phyloP scores from a whole-genome alignment of 495 filamentous ascomycete species.

The Penicillium crystallinum region DNA sequence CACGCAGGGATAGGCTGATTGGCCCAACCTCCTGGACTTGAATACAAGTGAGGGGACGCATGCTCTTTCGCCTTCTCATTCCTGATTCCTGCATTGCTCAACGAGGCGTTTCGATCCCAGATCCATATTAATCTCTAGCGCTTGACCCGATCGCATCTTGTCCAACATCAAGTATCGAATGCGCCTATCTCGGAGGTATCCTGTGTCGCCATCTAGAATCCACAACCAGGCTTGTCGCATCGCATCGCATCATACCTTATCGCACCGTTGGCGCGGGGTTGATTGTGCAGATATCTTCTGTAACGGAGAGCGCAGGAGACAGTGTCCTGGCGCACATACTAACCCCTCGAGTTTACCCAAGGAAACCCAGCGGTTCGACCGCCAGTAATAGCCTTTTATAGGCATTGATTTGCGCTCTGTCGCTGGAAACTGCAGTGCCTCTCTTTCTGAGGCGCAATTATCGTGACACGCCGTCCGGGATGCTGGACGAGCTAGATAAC shows the following conservation, averaged over 20 bases:
- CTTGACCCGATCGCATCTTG: conserved; percentile 3
- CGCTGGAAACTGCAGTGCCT: conserved; percentile 13
- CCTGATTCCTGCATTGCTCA: conserved; percentile 14
- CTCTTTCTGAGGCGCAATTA: conserved; percentile 18
- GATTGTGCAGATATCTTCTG: conserved; percentile 8
- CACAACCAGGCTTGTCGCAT: conserved; percentile 10
- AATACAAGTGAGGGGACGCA: conserved; percentile 19
- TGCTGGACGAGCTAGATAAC: conserved; percentile 46
- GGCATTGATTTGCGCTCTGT: conserved; percentile 16
- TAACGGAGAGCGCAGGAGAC: conserved; percentile 13
- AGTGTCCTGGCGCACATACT: conserved; percentile 14
- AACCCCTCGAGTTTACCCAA: conserved; percentile 10
- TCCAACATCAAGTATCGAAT: conserved; percentile 7
- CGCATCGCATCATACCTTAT: conserved; percentile 8
- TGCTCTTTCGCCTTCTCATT: conserved; percentile 6
- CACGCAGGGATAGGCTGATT: conserved; percentile 15
- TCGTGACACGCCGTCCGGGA: conserved; percentile 38
- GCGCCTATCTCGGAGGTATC: conserved; percentile 1
- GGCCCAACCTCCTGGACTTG: conserved; percentile 24
- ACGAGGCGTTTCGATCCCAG: conserved; percentile 14
- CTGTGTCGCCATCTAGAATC: neutral
- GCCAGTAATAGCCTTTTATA: conserved; percentile 5
- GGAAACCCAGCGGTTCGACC: neutral
- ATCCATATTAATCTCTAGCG: conserved; percentile 3
- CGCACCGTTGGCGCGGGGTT: conserved; percentile 16